These are phyloP conservation scores for Dactylellina parvicollis DNA, from an alignment of 2,329 filamentous ascomycete genomes.

Conservation along the genomic window DNA sequence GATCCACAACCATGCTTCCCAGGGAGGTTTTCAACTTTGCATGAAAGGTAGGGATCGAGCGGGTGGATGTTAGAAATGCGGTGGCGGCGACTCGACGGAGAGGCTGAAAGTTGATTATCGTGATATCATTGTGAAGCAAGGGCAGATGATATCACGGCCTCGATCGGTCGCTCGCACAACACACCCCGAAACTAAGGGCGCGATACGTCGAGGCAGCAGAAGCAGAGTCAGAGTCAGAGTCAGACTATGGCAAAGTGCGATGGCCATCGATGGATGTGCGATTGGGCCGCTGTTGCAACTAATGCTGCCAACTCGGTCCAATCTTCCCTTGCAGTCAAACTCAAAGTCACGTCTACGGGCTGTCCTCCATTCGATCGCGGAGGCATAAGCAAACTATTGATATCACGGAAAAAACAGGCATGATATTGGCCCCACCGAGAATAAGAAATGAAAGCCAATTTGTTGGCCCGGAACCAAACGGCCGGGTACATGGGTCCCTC, in stretches of 20 bases:
- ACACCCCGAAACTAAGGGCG: not conserved
- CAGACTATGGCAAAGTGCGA: too few species aligned
- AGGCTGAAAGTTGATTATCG: constrained; percentile 8
- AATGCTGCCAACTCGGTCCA: too few species aligned
- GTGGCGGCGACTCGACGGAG: not conserved
- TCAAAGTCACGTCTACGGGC: too few species aligned
- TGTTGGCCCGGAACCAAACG: constrained; percentile 53
- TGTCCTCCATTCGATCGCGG: constrained; percentile 34
- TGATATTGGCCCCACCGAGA: constrained; percentile 39
- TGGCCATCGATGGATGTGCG: too few species aligned
- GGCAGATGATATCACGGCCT: not conserved
- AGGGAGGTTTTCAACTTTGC: not conserved
- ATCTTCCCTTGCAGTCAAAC: too few species aligned
- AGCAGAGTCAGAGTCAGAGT: not conserved
- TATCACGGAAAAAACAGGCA: constrained; percentile 11
- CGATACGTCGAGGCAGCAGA: not conserved
- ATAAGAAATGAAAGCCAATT: constrained; percentile 52
- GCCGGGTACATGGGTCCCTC: constrained; percentile 53
- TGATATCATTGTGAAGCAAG: constrained; percentile 42
- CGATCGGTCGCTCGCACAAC: not conserved
- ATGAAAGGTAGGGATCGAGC: constrained; percentile 3
- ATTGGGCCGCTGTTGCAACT: too few species aligned
- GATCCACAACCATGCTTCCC: too few species aligned
- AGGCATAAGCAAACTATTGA: not conserved
- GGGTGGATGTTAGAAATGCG: not conserved